These are phyloP conservation scores for Typha latifolia DNA, from an alignment of 176 grass and related monocot genomes.

Conservation along the genomic window DNA sequence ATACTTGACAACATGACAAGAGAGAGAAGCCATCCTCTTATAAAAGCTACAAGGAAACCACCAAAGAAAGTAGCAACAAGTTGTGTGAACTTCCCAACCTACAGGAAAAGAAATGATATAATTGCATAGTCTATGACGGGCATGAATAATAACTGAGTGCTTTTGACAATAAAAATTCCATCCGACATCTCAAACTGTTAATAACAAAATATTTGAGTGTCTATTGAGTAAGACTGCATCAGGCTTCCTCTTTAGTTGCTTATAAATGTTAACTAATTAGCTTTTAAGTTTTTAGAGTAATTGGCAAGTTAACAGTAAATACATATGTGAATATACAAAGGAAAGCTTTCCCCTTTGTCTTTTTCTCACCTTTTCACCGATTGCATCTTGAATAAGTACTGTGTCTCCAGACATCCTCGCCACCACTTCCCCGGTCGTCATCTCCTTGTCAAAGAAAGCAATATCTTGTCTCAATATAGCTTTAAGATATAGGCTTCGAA, in stretches of 20 bases:
- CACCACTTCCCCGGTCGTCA: conserved; percentile 30
- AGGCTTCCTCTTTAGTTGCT: too few species aligned
- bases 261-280: too few species aligned
- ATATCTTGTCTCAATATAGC: too few species aligned
- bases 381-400: conserved; percentile 34
- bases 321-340: not conserved
- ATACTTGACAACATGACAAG: conserved; percentile 77
- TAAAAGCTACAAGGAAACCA: conserved; percentile 69
- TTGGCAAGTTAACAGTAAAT: too few species aligned
- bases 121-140: not conserved
- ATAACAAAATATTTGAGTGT: too few species aligned
- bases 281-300: too few species aligned
- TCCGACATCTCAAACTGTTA: too few species aligned
- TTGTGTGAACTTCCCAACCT: conserved; percentile 68
- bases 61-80: conserved; percentile 61
- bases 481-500: conserved; percentile 28
- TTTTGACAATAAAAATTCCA: not conserved
- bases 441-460: conserved; percentile 39
- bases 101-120: conserved; percentile 10
- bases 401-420: conserved; percentile 35
- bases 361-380: conserved; percentile 35
- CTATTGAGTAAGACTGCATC: too few species aligned
- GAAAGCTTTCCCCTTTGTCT: not conserved
- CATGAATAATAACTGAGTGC: too few species aligned
- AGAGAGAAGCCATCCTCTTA: conserved; percentile 74